phyloP scores from a whole-genome alignment of 2,329 filamentous ascomycete genomes.

The Colletotrichum tropicicola region DNA sequence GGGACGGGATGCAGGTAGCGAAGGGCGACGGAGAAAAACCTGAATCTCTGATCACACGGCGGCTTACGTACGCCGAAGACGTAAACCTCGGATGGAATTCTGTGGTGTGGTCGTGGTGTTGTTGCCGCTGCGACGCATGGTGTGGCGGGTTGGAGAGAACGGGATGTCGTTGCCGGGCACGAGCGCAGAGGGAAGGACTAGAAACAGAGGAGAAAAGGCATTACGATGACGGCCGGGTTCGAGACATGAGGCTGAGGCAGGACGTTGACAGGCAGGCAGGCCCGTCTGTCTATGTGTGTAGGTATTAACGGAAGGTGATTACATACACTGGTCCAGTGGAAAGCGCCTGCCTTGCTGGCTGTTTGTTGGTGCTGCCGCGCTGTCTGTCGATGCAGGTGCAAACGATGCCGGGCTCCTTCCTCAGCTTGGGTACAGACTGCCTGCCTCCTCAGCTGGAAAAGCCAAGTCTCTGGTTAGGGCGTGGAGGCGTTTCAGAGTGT shows the following conservation, averaged over 20 bases:
- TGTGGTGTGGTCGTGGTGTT: neutral
- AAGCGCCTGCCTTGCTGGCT: no score
- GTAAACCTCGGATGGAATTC: constrained; percentile 14
- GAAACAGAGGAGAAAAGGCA: constrained; percentile 3
- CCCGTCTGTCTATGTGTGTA: no score
- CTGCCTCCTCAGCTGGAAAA: constrained; percentile 16
- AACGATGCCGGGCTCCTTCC: neutral
- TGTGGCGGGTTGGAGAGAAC: constrained; percentile 4
- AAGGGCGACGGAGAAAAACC: neutral
- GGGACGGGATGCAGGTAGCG: neutral
- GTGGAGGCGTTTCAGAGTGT: constrained; percentile 29
- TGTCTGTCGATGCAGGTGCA: no score
- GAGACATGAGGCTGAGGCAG: constrained; percentile 23
- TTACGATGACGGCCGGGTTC: neutral
- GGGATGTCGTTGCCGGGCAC: constrained; percentile 7
- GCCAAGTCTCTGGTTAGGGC: constrained; percentile 14
- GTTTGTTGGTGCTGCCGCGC: no score
- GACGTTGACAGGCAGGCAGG: no score
- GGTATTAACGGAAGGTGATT: no score
- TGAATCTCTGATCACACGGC: neutral
- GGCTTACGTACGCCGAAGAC: neutral
- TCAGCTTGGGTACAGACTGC: neutral
- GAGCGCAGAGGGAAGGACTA: neutral
- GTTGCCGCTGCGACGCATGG: neutral
- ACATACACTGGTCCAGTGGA: no score